Base-by-base conservation (phyloP, 2,329 filamentous ascomycete genomes). In the Pseudopithomyces chartarum region DNA sequence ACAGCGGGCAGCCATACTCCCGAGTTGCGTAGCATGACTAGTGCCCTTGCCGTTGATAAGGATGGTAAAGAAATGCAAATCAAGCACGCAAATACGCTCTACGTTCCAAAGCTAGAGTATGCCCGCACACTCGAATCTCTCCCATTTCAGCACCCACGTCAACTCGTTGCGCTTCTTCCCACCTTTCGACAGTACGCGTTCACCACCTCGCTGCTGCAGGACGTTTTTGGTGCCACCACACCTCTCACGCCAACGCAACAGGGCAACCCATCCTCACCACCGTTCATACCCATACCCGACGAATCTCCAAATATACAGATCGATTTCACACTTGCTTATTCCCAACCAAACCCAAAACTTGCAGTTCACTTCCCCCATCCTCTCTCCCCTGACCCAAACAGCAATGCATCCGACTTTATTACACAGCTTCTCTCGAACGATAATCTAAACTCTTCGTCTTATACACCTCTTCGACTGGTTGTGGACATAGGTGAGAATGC, bases 131-230 rank as follows among this genome's bases (percentile, higher is more conserved):
- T 96, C 8, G 84, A 83, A 1, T 85, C 88, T 54, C 80, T 95
- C 32, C 87, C 90, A 0, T 94, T 96, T 68, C 85, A 86, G 2
- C 91, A 96, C 67, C 91, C 91, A 0, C 84, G 87, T 48, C 90
- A 96, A 69, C 78, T 96, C 3, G 79, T 93, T 6, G 82, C 85
- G 52, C 85, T 93, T 69, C 80, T 96, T n/a, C 90, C 91, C 0
- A 63, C 63, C 3, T 60, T 95, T 15, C 82, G 91, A 13, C 91
- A 95, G 71, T 95, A 91, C 68, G 88, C 89, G 0, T 87, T 90
- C 62, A 78, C 91, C 4, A 86, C 86, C 1, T 85, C 81, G 0
- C 74, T 95, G 2, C 80, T 94, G 3, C 78, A 82, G 54, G 85
- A 84, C 48, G 86, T 83, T 55, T 90, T 91, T 66, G 61, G 57